Evolutionary conservation across 1,284 basidiomycete species (phyloP).

Genomic region (Boletellus sp.): DNA sequence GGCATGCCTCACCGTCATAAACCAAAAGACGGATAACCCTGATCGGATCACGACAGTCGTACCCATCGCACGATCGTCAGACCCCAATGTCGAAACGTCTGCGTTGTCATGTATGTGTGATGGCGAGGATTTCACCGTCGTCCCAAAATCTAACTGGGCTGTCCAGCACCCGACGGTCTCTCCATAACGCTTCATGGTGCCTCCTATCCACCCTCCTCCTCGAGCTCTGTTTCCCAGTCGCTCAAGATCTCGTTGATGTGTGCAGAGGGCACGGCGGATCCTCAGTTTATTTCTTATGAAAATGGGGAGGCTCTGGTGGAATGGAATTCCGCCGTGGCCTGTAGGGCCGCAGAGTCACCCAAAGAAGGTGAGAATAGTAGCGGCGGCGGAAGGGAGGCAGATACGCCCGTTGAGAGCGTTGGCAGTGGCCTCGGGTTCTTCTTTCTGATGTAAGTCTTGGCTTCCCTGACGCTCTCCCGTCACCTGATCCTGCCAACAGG

Average conservation of each 20-base stretch:
- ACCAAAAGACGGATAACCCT: constrained; percentile 48
- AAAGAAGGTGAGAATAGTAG: constrained; percentile 34
- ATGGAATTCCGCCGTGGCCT: constrained; percentile 58
- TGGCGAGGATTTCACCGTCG: not conserved
- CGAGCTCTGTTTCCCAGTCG: constrained; percentile 46
- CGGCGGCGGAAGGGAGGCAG: constrained; percentile 31
- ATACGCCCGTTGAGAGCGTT: constrained; percentile 37
- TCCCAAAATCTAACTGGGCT: constrained; percentile 5
- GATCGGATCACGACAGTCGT: constrained; percentile 67
- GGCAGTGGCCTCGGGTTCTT: constrained; percentile 80
- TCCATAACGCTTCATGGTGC: constrained; percentile 58
- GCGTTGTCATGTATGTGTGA: constrained; percentile 45
- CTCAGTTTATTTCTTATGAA: constrained; percentile 59
- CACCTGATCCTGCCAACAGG: constrained; percentile 36
- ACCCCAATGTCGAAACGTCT: constrained; percentile 39
- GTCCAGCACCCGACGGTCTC: constrained; percentile 43
- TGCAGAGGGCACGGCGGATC: constrained; percentile 40
- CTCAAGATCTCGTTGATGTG: constrained; percentile 63
- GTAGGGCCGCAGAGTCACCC: constrained; percentile 35
- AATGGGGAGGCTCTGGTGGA: constrained; percentile 50
- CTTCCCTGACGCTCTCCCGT: not conserved
- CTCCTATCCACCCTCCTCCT: constrained; percentile 51
- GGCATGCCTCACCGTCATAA: constrained; percentile 68
- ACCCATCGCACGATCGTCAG: constrained; percentile 53
- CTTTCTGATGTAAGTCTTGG: constrained; percentile 66